Percentiles rank a stretch among this genome's conserved stretches.
Evolutionary conservation across 495 filamentous ascomycete species (phyloP).

Genomic region (Talaromyces wortmannii): DNA sequence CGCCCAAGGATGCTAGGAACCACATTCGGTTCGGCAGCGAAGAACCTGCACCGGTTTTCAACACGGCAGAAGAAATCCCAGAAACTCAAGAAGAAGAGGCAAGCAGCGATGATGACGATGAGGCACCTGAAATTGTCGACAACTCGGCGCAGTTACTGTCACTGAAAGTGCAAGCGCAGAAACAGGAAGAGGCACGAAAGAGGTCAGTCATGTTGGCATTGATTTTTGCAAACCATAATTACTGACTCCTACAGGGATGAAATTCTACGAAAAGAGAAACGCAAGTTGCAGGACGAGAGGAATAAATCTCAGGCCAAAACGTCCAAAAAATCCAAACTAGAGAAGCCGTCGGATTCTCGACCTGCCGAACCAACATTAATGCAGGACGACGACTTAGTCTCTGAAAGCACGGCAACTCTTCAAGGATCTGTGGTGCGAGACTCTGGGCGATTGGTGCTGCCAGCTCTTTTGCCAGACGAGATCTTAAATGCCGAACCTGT

Average conservation of each 20-base stretch:
- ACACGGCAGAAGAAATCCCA: conserved; percentile 13
- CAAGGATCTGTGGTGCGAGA: conserved; percentile 35
- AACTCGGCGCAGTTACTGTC: conserved; percentile 35
- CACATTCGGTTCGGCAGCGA: conserved; percentile 40
- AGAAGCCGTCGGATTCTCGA: conserved; percentile 14
- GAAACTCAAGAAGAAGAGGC: conserved; percentile 16
- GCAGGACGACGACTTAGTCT: conserved; percentile 23
- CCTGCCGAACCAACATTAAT: not conserved
- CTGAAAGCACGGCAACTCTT: conserved; percentile 34
- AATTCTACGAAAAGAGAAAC: conserved; percentile 31
- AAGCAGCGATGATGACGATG: conserved; percentile 32
- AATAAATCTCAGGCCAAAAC: conserved; percentile 42
- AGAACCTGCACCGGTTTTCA: conserved; percentile 26
- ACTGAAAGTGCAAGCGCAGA: conserved; percentile 34
- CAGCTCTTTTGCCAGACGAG: conserved; percentile 46
- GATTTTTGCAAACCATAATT: not conserved
- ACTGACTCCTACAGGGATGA: not conserved
- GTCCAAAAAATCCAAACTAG: conserved; percentile 8
- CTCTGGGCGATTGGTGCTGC: conserved; percentile 29
- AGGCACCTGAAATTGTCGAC: conserved; percentile 44
- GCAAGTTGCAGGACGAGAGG: conserved; percentile 39
- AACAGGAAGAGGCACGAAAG: conserved; percentile 27
- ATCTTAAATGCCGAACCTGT: conserved; percentile 41
- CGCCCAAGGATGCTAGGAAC: not conserved
- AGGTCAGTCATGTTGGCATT: conserved; percentile 18